Base-by-base conservation (phyloP, 768 basidiomycete species). In the Phylloporus sp. region DNA sequence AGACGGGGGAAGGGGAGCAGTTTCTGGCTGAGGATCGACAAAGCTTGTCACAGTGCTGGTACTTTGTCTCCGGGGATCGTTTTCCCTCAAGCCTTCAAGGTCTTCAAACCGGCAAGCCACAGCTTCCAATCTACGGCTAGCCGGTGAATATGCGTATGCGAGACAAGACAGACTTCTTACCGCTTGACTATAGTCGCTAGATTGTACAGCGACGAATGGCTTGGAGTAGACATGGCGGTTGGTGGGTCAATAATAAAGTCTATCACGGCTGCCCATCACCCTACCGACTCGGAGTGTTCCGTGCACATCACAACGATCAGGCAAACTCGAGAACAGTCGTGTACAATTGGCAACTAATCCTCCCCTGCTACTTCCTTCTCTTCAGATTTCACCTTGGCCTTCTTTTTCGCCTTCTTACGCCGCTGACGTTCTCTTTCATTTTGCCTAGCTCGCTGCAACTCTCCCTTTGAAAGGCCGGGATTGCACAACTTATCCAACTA, bases 41-140 rank as follows among this genome's bases (percentile, higher is more conserved):
- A 50, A 49, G 39, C 60, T 66, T 27, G 60, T 60, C 27, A 66
- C 56, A 11, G 64, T 68, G 46, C 64, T 68, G 14, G 56, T 55
- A 13, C 64, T 66, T 45, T 51, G 66, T 52, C 56, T 66, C 15
- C 56, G 46, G 20, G 47, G 42, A 23, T 57, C 61, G 43, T 50
- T 43, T 46, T n/a, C n/a, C n/a, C 32, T 63, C 59, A 50, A 35
- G 32, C 77, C 72, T 64, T 98, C 96, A 36, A 99, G 73, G 61
- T 99, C 96, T 68, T 99, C 96, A 28, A 99, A 80, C 27, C 96
- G 81, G 35, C 88, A 90, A 6, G 91, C 93, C 9, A 92, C 90
- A 21, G 96, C 96, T 74, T 94, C 88, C 41, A 92, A 79, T 54
- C 93, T 93, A 60, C 24, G 26, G n/a, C 32, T 33, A 33, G 28